phyloP scores from a whole-genome alignment of 2,329 filamentous ascomycete genomes.

The Lecanicillium sp. region DNA sequence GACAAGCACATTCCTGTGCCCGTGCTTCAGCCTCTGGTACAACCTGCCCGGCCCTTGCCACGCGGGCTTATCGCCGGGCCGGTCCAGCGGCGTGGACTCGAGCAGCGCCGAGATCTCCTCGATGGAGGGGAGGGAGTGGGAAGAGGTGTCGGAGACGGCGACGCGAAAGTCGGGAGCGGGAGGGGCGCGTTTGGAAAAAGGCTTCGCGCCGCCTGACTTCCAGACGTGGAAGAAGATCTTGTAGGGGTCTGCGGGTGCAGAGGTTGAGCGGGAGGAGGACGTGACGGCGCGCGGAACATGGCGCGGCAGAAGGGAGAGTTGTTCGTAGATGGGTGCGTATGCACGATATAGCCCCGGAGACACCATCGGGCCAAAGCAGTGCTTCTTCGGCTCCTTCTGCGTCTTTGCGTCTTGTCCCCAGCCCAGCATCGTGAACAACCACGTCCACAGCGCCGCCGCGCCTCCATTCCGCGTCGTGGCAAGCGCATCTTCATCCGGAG shows the following conservation, averaged over 20 bases:
- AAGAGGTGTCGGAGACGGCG: slow-evolving; percentile 71
- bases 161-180: slow-evolving; percentile 78
- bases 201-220: slow-evolving; percentile 52
- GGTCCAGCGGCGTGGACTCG: slow-evolving; percentile 64
- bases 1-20: slow-evolving; percentile 74
- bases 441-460: slow-evolving; percentile 39
- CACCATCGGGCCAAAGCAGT: slow-evolving; percentile 51
- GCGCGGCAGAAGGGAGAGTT: slow-evolving; percentile 66
- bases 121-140: slow-evolving; percentile 65
- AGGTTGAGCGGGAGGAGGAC: slow-evolving; percentile 19
- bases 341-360: slow-evolving; percentile 59
- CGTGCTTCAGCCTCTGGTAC: slow-evolving; percentile 77
- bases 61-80: slow-evolving; percentile 35
- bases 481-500: slow-evolving; percentile 17
- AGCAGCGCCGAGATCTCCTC: slow-evolving; percentile 66
- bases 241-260: slow-evolving; percentile 47
- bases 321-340: slow-evolving; percentile 66
- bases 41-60: slow-evolving; percentile 43
- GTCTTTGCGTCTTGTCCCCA: slow-evolving; percentile 13
- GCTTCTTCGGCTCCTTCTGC: slow-evolving; percentile 21
- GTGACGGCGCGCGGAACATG: slow-evolving; percentile 49
- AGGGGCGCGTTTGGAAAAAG: slow-evolving; percentile 75
- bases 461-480: slow-evolving; percentile 17
- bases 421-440: slow-evolving; percentile 45
- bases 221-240: slow-evolving; percentile 75